These are phyloP conservation scores for Drosera capensis DNA, from an alignment of 148 eudicot genomes.

Conservation along the genomic window DNA sequence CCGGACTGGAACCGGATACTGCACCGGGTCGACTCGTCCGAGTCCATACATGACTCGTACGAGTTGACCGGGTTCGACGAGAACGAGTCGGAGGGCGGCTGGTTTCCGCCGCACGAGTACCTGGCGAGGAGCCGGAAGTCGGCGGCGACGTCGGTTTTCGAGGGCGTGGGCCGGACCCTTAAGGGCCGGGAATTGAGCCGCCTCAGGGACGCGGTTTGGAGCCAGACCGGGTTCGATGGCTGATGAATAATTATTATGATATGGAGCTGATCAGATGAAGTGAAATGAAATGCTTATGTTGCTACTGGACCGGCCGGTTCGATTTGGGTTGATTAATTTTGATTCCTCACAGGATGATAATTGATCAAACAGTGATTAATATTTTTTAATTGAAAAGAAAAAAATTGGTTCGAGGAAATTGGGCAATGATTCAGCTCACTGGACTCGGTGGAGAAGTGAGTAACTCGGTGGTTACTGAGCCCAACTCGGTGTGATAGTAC, in stretches of 20 bases:
- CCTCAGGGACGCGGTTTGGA: conserved; percentile 87
- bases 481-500: no score
- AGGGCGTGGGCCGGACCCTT: conserved; percentile 87
- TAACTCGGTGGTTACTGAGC: conserved; percentile 16
- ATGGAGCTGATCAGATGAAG: no score
- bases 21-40: conserved; percentile 58
- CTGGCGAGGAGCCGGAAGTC: conserved; percentile 48
- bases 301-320: no score
- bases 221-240: conserved; percentile 87
- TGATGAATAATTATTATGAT: conserved; percentile 11
- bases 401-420: no score
- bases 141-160: conserved; percentile 62
- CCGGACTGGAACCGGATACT: conserved; percentile 89
- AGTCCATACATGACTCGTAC: conserved; percentile 60
- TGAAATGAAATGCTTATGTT: no score
- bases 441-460: conserved; percentile 8
- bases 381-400: no score
- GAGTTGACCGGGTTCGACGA: conserved; percentile 37
- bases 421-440: conserved; percentile 24
- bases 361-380: no score
- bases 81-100: conserved; percentile 27
- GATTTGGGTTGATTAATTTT: conserved; percentile 30
- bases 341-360: no score
- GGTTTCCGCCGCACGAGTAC: conserved; percentile 74
- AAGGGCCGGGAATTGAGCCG: conserved; percentile 92